Evolutionary conservation across 129 eudicot genomes (phyloP).

Genomic region (Chrysanthemum makinoi): DNA sequence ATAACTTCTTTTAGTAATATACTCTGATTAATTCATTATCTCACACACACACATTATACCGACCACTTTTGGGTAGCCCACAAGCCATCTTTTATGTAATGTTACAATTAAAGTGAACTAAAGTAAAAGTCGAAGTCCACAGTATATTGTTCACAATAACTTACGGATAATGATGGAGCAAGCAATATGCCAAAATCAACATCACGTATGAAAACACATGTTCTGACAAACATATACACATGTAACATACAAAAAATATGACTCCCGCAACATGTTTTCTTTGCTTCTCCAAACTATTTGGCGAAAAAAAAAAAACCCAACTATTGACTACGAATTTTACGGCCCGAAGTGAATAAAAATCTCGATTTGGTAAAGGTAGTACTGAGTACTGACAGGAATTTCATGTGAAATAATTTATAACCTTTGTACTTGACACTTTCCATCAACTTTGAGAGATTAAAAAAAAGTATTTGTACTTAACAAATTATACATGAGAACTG

Average conservation of each 20-base stretch:
- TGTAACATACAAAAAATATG: constrained; percentile 35
- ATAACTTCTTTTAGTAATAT: not conserved
- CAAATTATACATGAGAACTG: too few species aligned
- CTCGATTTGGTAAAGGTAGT: too few species aligned
- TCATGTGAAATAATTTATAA: too few species aligned
- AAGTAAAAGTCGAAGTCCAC: constrained; percentile 17
- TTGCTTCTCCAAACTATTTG: constrained; percentile 8
- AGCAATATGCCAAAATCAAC: constrained; percentile 20
- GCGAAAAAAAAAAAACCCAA: not conserved
- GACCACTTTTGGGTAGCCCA: constrained; percentile 12
- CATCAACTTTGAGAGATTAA: too few species aligned
- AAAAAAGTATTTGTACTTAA: too few species aligned
- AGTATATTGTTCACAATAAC: not conserved
- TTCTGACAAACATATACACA: constrained; percentile 23
- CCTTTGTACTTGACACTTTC: too few species aligned
- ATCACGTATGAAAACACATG: constrained; percentile 21
- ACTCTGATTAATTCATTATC: not conserved
- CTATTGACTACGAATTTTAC: not conserved
- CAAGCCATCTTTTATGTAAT: constrained; percentile 12
- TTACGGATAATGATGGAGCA: constrained; percentile 12
- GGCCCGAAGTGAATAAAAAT: too few species aligned
- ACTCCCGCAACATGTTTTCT: constrained; percentile 23
- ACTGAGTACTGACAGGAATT: too few species aligned
- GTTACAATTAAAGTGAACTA: not conserved
- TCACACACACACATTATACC: not conserved